A percentile compares a stretch with the other conserved stretches of the same genome.
These are phyloP conservation scores for Fusarium virguliforme DNA, from an alignment of 2,329 filamentous ascomycete species.

Conservation along the genomic window DNA sequence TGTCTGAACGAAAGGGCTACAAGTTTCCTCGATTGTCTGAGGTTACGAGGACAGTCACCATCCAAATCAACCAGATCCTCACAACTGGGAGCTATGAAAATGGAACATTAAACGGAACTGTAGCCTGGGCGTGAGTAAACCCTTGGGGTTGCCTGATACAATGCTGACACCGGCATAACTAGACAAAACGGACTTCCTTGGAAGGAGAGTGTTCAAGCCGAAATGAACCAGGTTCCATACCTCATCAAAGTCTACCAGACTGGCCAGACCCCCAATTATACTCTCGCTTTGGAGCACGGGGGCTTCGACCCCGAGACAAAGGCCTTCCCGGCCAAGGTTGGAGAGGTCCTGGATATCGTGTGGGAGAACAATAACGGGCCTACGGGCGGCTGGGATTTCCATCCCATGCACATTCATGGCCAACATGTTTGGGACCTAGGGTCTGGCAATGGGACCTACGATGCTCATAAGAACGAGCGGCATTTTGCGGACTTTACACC, in stretches of 20 bases:
- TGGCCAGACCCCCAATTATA: constrained; percentile 63
- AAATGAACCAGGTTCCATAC: constrained; percentile 33
- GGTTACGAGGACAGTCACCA: constrained; percentile 66
- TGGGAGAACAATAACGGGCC: constrained; percentile 59
- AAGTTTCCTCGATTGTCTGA: constrained; percentile 60
- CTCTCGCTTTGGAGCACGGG: constrained; percentile 63
- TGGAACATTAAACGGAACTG: constrained; percentile 35
- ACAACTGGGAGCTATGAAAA: constrained; percentile 51
- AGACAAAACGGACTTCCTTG: constrained; percentile 36
- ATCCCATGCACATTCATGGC: constrained; percentile 36
- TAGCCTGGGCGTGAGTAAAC: constrained; percentile 29
- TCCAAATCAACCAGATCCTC: constrained; percentile 62
- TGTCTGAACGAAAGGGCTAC: background rate
- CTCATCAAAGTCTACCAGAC: constrained; percentile 38
- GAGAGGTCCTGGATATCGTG: constrained; percentile 71
- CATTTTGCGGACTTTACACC: constrained; percentile 35
- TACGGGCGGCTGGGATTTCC: constrained; percentile 51
- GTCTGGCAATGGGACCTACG: constrained; percentile 31
- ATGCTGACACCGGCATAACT: background rate
- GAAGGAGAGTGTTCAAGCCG: constrained; percentile 38
- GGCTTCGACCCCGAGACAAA: constrained; percentile 69
- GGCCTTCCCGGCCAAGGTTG: constrained; percentile 68
- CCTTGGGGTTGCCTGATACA: accelerated
- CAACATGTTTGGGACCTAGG: constrained; percentile 36
- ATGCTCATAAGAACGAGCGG: constrained; percentile 23